Evolutionary conservation across 805 yeast genomes (phyloP), one percentile per base, ranked within the genome.

Genomic region (Candida koratica): DNA sequence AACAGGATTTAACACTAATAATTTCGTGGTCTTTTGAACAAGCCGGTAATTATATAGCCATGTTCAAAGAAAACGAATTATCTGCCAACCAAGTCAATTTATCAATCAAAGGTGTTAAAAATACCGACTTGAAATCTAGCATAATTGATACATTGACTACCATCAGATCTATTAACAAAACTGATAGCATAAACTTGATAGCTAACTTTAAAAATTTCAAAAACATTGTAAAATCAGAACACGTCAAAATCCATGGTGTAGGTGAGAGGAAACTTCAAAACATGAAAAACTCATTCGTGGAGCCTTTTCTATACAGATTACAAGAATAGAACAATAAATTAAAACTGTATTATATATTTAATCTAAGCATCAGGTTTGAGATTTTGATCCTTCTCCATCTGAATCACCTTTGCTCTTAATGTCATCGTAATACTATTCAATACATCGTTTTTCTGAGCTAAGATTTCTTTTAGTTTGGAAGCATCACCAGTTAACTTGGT

Each of bases 401-500:
- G 71, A 28, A 67, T 60, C 41, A 78, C 61, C 53, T 74, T 77
- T 34, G 62, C 58, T 51, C 81, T 71, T 46, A 79, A 64, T 13
- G 74, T 69, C 47, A 65, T 57, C 47, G 83, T 86, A 20, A 85
- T 72, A 34, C 74, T 73, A 46, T 77, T 75, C 45, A 84, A 57
- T 25, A 78, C 65, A 25, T 77, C 77, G 37, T 79, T 67, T 60
- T 89, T 90, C 52, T 82, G 88, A 38, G 76, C 76, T 40, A 90
- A 79, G 17, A 93, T 79, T 17, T 72, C 77, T 45, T 80, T 80
- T 44, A 90, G 70, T 51, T 87, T 87, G 12, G 71, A 71, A 5
- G 85, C 71, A 56, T 93, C 96, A 43, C 72, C 73, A 40, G 69
- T 77, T 50, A 90, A 63, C 44, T 90, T 89, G 17, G 64, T 64